Base-by-base conservation (phyloP, 805 yeast genomes). In the Ogataea salicorniae region DNA sequence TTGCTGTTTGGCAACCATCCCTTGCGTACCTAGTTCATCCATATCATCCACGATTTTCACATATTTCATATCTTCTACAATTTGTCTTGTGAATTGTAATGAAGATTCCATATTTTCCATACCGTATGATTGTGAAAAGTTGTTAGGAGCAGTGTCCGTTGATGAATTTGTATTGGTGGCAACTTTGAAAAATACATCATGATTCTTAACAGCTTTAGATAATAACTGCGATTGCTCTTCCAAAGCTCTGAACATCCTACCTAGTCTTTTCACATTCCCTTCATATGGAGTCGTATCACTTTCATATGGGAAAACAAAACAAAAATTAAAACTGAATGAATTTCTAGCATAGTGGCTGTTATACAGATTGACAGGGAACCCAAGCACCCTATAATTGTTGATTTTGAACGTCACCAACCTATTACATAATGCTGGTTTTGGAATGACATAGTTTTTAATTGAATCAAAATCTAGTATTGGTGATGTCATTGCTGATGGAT, bases 391-490 rank as follows among this genome's bases (percentile, higher is more conserved):
- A 61, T 79, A 87, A 40, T 79, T 75, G 34, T 80, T 83, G 53
- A 83, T 79, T 53, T 87, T 82, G 57, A 90, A 73, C 1, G 94
- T 79, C 20, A 95, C 75, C 37, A 92, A 73, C 50, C 84, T 76
- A 63, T 92, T 88, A 64, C 98, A 94, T 22, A 94, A 72, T 41
- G 84, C 88, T 0, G 96, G 91, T 60, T 94, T 94, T 1, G 99
- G 99, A 26, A 94, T 92, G 41, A 94, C 79, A 63, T 87, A 94
- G 71, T 89, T 92, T 61, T 88, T 88, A 39, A 94, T 82, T 1
- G 87, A 74, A 61, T 89, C 95, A 64, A 95, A 94, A 56, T 86
- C 83, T 59, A 88, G 83, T 47, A 82, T 66, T 6, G 67, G 66
- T 33, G 74, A 74, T 35, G 60, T 68, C 47, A 56, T 52, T 42